A percentile compares a stretch with the other conserved stretches of the same genome.
These are phyloP conservation scores for Antitrichia curtipendula DNA, from an alignment of 225 moss, liverwort and hornwort species.

Conservation along the genomic window DNA sequence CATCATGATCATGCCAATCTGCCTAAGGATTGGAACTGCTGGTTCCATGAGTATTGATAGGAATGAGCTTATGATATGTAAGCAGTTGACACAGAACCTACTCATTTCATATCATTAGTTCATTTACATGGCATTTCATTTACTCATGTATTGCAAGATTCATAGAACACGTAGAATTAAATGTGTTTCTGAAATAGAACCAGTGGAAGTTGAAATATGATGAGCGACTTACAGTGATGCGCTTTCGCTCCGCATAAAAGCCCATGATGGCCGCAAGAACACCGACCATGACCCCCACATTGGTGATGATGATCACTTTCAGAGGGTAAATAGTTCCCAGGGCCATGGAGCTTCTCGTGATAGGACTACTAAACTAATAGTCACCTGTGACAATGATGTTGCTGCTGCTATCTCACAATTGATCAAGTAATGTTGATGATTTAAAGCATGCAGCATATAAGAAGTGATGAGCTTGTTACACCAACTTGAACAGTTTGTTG, in stretches of 20 bases:
- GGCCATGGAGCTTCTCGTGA: constrained; percentile 1
- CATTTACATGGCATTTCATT: background rate
- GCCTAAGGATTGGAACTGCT: background rate
- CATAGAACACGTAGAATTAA: background rate
- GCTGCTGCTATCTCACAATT: background rate
- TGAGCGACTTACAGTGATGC: constrained; percentile 15
- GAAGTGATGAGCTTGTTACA: background rate
- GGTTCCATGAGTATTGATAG: background rate
- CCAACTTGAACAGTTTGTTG: background rate
- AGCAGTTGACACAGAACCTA: background rate
- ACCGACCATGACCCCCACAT: constrained; percentile 28
- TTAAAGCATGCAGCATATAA: background rate
- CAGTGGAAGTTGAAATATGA: background rate
- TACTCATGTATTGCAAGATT: background rate
- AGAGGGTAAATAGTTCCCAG: constrained; percentile 34
- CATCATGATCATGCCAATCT: background rate
- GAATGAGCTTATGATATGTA: background rate
- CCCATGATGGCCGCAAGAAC: constrained; percentile 36
- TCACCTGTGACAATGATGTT: too few relatives aligned
- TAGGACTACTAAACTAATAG: background rate
- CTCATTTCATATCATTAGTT: background rate
- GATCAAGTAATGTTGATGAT: background rate
- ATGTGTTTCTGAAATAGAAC: background rate
- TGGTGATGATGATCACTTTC: constrained; percentile 32
- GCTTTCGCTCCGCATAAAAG: constrained; percentile 41